These are phyloP conservation scores for Vaccinium corymbosum DNA, from an alignment of 148 eudicot genomes.

Conservation along the genomic window DNA sequence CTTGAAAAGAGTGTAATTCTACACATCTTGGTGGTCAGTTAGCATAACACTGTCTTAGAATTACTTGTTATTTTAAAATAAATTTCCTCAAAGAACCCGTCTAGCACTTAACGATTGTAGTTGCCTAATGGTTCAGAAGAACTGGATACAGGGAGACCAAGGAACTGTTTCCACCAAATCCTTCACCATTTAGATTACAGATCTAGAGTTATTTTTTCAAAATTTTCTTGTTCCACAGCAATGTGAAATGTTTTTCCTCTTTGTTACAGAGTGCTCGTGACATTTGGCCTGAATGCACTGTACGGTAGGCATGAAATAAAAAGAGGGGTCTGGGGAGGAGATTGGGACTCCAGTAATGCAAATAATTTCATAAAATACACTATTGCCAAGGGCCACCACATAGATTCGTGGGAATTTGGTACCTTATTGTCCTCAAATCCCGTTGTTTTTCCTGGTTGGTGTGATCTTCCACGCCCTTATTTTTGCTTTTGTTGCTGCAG, in stretches of 20 bases:
- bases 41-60: not conserved
- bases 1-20: not conserved
- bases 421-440: not conserved
- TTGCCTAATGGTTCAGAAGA: not conserved
- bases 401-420: not conserved
- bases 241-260: not conserved
- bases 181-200: not conserved
- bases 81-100: not conserved
- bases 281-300: too few species aligned
- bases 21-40: not conserved
- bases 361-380: too few species aligned
- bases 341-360: too few species aligned
- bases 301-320: too few species aligned
- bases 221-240: not conserved
- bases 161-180: not conserved
- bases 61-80: not conserved
- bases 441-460: not conserved
- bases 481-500: too few species aligned
- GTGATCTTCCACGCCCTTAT: not conserved
- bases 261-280: too few species aligned
- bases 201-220: not conserved
- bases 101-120: not conserved
- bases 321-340: too few species aligned
- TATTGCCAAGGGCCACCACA: too few species aligned
- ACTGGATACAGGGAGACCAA: not conserved